Conservation (phyloP, 2,329 filamentous ascomycete genomes). For the Cercospora berteroae region DNA sequence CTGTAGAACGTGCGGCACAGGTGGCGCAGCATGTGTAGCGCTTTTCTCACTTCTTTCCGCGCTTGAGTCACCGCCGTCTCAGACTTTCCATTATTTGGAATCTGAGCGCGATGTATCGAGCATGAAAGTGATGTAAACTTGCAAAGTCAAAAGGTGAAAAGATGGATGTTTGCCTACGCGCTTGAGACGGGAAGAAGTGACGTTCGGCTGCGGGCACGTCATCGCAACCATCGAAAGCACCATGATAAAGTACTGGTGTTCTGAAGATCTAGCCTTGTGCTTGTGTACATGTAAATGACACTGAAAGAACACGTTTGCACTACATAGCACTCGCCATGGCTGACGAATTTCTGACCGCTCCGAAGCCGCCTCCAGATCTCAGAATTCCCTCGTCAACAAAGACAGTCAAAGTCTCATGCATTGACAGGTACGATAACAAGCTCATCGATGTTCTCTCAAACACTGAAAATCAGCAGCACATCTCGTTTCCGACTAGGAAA, state of each 20-base stretch:
- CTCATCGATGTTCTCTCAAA: not conserved
- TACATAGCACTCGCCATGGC: constrained; percentile 14
- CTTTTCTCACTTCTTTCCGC: not conserved
- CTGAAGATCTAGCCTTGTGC: not conserved
- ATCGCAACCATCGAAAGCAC: not conserved
- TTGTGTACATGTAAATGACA: not conserved
- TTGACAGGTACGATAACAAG: constrained; percentile 35
- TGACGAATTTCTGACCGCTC: constrained; percentile 20
- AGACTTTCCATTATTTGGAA: not conserved
- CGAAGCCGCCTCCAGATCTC: constrained; percentile 35
- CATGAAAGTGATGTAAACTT: not conserved
- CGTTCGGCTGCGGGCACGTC: not conserved
- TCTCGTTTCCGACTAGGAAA: constrained; percentile 36
- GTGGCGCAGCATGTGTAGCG: not conserved
- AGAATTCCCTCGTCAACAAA: constrained; percentile 36
- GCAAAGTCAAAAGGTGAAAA: not conserved
- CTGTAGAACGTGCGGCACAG: not conserved
- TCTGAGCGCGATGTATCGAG: not conserved
- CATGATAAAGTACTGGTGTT: not conserved
- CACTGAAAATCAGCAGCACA: constrained; percentile 29
- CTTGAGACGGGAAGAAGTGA: not conserved
- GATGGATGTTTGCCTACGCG: not conserved
- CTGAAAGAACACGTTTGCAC: not conserved
- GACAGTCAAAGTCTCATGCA: constrained; percentile 38
- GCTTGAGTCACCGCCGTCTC: not conserved